phyloP scores from a whole-genome alignment of 140 eudicot species.

The Stevia rebaudiana region DNA sequence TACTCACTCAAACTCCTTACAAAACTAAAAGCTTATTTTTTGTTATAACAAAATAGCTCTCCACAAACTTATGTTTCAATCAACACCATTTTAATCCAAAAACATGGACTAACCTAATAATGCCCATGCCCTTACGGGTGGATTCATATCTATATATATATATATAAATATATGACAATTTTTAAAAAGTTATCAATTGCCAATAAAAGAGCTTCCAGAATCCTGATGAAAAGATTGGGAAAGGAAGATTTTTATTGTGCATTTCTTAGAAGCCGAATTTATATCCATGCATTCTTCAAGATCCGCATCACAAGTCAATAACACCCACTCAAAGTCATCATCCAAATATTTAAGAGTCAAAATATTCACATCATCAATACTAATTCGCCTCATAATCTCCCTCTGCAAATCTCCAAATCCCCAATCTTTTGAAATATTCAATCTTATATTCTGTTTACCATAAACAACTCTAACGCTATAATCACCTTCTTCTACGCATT shows the following conservation, averaged over 20 bases:
- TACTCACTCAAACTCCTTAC: conserved; percentile 21
- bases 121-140: conserved; percentile 18
- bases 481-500: conserved; percentile 24
- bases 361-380: conserved; percentile 34
- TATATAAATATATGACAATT: neutral
- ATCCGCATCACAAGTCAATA: conserved; percentile 78
- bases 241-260: conserved; percentile 49
- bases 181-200: conserved; percentile 29
- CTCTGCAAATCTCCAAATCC: conserved; percentile 45
- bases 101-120: conserved; percentile 20
- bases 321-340: conserved; percentile 80
- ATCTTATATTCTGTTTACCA: conserved; percentile 58
- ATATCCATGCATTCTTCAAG: conserved; percentile 79
- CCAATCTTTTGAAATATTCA: conserved; percentile 43
- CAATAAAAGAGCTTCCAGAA: conserved; percentile 36
- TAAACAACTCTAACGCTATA: conserved; percentile 47
- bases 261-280: conserved; percentile 41
- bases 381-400: conserved; percentile 55
- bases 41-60: conserved; percentile 21
- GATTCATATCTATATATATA: neutral
- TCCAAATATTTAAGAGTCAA: conserved; percentile 62
- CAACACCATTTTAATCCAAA: conserved; percentile 24
- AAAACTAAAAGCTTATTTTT: conserved; percentile 12
- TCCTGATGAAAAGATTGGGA: conserved; percentile 29
- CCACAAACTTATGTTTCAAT: conserved; percentile 24